Base-by-base conservation (phyloP, 768 basidiomycete species). In the Panaeolus cyanescens region DNA sequence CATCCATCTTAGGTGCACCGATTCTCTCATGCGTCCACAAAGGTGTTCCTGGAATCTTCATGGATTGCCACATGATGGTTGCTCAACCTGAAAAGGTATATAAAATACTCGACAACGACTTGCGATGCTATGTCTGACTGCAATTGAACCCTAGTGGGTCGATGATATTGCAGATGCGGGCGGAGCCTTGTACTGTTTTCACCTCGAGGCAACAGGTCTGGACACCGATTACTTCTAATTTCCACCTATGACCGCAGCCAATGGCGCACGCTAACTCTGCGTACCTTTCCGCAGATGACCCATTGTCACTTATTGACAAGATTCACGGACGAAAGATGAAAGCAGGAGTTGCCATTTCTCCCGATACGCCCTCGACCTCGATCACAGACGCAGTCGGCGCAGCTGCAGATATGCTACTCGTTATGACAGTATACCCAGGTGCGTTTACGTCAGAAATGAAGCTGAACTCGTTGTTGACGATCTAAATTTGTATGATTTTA, bases 31-130 rank as follows among this genome's bases (percentile, higher is more conserved):
- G 89, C 66, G 89, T 99, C 20, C 80, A 84, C 57, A 95, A 95
- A 74, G 85, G 88, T 33, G 85, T 98, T 20, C 96, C 96, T 2
- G 93, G 86, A 57, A 97, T 98, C 67, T 99, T 95, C 80, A 99
- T 99, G 96, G 97, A 99, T 76, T 98, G 96, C 75, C 97, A 99
- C 77, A 99, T 99, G 97, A 99, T 99, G 97, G 97, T 99, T 19
- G 74, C 95, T 0, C 80, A 98, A 54, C 97, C 97, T 9, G 93
- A 91, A 70, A 89, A 90, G 82, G 96, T 93, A 66, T 54, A 69
- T 50, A 32, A 34, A 19, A 25, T 22, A 45, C 15, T 36, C 39
- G 55, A 25, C 10, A 10, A 19, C 33, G 19, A 6, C 34, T 17
- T 28, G 10, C 37, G 7, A 22, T 25, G 28, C 32, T 34, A 59